Evolutionary conservation across 176 grass and related monocot species (phyloP).

Genomic region (Musa troglodytarum): DNA sequence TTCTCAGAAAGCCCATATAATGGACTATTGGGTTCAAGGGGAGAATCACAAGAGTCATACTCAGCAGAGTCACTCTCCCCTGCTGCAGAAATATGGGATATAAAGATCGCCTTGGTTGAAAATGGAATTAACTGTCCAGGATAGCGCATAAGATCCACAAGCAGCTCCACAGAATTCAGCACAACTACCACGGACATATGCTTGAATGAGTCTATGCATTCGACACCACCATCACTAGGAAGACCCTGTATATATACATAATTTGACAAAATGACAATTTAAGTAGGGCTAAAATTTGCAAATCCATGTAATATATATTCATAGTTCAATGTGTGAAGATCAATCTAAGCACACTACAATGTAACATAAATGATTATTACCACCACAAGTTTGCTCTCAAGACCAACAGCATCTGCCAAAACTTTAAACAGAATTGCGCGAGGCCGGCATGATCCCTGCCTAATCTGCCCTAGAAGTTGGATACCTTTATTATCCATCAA

Average conservation of each 20-base stretch:
- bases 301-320: not conserved
- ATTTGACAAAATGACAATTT: constrained; percentile 1
- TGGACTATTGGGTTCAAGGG: constrained; percentile 93
- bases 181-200: constrained; percentile 78
- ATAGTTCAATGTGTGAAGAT: constrained; percentile 2
- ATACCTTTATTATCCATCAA: constrained; percentile 76
- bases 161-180: constrained; percentile 60
- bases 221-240: constrained; percentile 66
- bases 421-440: constrained; percentile 95
- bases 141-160: constrained; percentile 93
- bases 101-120: constrained; percentile 67
- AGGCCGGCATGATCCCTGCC: constrained; percentile 89
- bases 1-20: constrained; percentile 38
- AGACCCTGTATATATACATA: constrained; percentile 46
- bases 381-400: constrained; percentile 83
- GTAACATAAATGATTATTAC: constrained; percentile 33
- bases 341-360: not conserved
- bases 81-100: constrained; percentile 74
- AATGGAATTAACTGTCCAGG: constrained; percentile 92
- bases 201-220: constrained; percentile 71
- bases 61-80: constrained; percentile 89
- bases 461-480: constrained; percentile 85
- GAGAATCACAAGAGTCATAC: constrained; percentile 97
- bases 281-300: not conserved
- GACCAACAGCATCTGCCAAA: constrained; percentile 78